These are phyloP conservation scores for Dimargaris cristalligena DNA, from an alignment of 192 early-diverging fungal species.

Conservation along the genomic window DNA sequence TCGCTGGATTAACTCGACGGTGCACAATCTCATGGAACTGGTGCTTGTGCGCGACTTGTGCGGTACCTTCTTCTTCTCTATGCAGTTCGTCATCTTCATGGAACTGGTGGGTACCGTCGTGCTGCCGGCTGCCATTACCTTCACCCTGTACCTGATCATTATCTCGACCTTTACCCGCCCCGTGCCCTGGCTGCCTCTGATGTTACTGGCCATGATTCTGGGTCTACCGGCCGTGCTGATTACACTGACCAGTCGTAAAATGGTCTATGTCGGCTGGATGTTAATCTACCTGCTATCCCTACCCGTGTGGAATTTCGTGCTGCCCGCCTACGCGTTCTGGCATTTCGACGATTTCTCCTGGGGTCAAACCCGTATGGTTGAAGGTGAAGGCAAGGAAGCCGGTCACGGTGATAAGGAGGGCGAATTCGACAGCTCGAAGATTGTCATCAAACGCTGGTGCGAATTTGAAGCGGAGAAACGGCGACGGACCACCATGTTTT, in stretches of 20 bases:
- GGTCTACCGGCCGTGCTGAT: slow-evolving; percentile 65
- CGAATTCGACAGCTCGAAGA: slow-evolving; percentile 50
- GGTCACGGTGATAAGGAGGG: slow-evolving; percentile 50
- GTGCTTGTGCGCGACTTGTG: slow-evolving; percentile 70
- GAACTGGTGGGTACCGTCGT: slow-evolving; percentile 84
- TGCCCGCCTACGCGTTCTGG: slow-evolving; percentile 67
- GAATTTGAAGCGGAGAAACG: slow-evolving; percentile 45
- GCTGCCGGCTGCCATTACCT: slow-evolving; percentile 77
- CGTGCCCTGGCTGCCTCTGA: slow-evolving; percentile 39
- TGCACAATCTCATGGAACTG: slow-evolving; percentile 76
- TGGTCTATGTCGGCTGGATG: slow-evolving; percentile 75
- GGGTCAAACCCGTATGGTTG: slow-evolving; percentile 60
- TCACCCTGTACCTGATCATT: slow-evolving; percentile 70
- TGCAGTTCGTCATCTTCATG: slow-evolving; percentile 96
- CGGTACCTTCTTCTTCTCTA: slow-evolving; percentile 74
- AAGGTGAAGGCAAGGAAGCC: slow-evolving; percentile 39
- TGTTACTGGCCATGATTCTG: slow-evolving; percentile 50
- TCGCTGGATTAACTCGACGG: slow-evolving; percentile 93
- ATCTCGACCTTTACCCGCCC: slow-evolving; percentile 39
- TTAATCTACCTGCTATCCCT: slow-evolving; percentile 50
- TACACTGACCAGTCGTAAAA: slow-evolving; percentile 59
- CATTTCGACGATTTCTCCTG: slow-evolving; percentile 81
- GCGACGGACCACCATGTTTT: slow-evolving; percentile 19
- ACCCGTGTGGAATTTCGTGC: slow-evolving; percentile 66
- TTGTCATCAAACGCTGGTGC: slow-evolving; percentile 64